A percentile compares a stretch with the other conserved stretches of the same genome.
These are phyloP conservation scores for Epichloe typhina DNA, from an alignment of 2,329 filamentous ascomycete species.

Conservation along the genomic window DNA sequence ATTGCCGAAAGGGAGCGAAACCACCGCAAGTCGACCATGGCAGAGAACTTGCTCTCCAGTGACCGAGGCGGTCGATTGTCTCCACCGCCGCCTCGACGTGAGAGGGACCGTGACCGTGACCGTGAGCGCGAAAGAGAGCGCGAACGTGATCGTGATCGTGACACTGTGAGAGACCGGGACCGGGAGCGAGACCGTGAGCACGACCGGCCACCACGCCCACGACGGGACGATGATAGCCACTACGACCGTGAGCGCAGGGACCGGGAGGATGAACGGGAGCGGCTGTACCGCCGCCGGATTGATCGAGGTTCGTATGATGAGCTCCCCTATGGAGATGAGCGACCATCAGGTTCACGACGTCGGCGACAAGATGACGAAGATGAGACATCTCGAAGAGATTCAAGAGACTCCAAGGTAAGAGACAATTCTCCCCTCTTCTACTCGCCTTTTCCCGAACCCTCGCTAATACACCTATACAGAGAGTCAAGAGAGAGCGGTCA, in stretches of 20 bases:
- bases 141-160: conserved; percentile 17
- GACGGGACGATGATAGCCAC: conserved; percentile 50
- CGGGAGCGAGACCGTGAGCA: conserved; percentile 27
- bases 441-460: neutral
- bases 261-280: conserved; percentile 80
- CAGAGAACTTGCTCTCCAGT: conserved; percentile 43
- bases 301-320: conserved; percentile 73
- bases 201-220: conserved; percentile 38
- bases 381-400: conserved; percentile 50
- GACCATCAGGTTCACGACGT: conserved; percentile 53
- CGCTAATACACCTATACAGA: conserved; percentile 28
- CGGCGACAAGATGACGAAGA: conserved; percentile 69
- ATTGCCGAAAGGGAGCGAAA: conserved; percentile 90
- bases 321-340: conserved; percentile 71
- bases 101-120: conserved; percentile 30
- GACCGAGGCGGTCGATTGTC: conserved; percentile 36
- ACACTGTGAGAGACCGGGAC: conserved; percentile 22
- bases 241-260: conserved; percentile 82
- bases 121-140: conserved; percentile 26
- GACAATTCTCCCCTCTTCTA: neutral
- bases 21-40: conserved; percentile 68
- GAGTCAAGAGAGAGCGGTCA: conserved; percentile 46
- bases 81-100: conserved; percentile 27
- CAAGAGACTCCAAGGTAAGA: conserved; percentile 54
- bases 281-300: conserved; percentile 66